Percentiles rank a stretch among this genome's conserved stretches.
These are phyloP conservation scores for Grigorovia transvaalensis DNA, from an alignment of 805 yeast species.

Conservation along the genomic window DNA sequence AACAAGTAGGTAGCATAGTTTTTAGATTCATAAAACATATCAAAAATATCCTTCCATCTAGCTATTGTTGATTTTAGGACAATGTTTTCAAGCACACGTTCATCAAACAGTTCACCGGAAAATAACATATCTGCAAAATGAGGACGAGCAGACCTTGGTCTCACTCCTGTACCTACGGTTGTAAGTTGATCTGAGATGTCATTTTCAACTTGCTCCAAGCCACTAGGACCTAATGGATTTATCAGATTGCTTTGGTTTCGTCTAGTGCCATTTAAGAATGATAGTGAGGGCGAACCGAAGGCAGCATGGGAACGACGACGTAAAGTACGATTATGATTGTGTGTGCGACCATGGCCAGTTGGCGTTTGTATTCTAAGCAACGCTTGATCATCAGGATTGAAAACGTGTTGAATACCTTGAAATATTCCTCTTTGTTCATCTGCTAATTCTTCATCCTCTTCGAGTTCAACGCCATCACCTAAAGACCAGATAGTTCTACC, in stretches of 20 bases:
- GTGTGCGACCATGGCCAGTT: slow-evolving; percentile 2
- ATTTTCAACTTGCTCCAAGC: slow-evolving; percentile 27
- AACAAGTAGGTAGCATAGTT: slow-evolving; percentile 30
- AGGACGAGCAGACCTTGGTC: slow-evolving; percentile 19
- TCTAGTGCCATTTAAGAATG: slow-evolving; percentile 20
- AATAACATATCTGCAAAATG: slow-evolving; percentile 24
- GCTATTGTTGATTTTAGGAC: slow-evolving; percentile 41
- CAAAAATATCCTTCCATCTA: slow-evolving; percentile 56
- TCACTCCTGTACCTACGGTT: slow-evolving; percentile 17
- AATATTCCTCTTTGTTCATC: slow-evolving; percentile 24
- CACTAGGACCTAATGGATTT: slow-evolving; percentile 27
- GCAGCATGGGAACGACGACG: slow-evolving; percentile 15
- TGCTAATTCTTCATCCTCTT: slow-evolving; percentile 22
- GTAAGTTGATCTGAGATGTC: slow-evolving; percentile 21
- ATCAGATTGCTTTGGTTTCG: slow-evolving; percentile 22
- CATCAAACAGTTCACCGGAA: slow-evolving; percentile 26
- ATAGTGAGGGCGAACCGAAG: slow-evolving; percentile 20
- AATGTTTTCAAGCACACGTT: slow-evolving; percentile 24
- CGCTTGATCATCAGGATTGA: slow-evolving; percentile 20
- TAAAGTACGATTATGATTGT: slow-evolving; percentile 17
- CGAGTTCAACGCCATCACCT: slow-evolving; percentile 21
- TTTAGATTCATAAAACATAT: slow-evolving; percentile 39
- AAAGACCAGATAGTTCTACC: slow-evolving; percentile 17
- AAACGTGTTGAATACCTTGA: slow-evolving; percentile 27
- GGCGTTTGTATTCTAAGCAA: slow-evolving; percentile 21